These are phyloP conservation scores for Noccaea bulbosa DNA, from an alignment of 345 rosid species.

Conservation along the genomic window DNA sequence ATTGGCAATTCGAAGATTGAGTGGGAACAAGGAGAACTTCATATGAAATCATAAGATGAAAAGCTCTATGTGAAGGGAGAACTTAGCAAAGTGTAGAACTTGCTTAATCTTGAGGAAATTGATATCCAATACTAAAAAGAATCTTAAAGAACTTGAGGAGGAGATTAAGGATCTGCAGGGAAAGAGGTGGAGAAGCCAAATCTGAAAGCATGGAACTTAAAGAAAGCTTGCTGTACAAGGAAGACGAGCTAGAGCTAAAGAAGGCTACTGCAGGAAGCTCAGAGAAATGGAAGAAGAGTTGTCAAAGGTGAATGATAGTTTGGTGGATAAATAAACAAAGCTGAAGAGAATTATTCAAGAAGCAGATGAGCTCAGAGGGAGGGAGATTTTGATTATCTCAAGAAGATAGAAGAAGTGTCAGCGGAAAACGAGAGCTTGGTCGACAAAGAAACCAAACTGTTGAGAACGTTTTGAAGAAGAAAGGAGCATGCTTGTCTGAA, in stretches of 20 bases:
- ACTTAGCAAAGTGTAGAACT: constrained; percentile 59
- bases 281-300: constrained; percentile 67
- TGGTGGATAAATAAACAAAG: constrained; percentile 45
- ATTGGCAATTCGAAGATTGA: constrained; percentile 52
- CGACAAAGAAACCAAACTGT: constrained; percentile 73
- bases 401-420: constrained; percentile 38
- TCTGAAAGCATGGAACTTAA: constrained; percentile 67
- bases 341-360: constrained; percentile 27
- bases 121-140: constrained; percentile 58
- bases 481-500: constrained; percentile 36
- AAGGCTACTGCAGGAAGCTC: constrained; percentile 61
- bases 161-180: constrained; percentile 70
- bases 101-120: constrained; percentile 64
- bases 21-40: constrained; percentile 75
- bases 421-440: constrained; percentile 49
- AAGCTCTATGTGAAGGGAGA: constrained; percentile 60
- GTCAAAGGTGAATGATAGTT: constrained; percentile 72
- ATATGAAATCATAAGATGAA: constrained; percentile 67
- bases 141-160: constrained; percentile 67
- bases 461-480: constrained; percentile 49
- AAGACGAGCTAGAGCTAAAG: constrained; percentile 75
- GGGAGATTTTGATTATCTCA: constrained; percentile 34
- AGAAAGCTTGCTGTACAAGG: constrained; percentile 72
- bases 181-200: constrained; percentile 60
- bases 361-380: constrained; percentile 32